Evolutionary conservation across 2,329 filamentous ascomycete genomes (phyloP).

Genomic region (Cladorrhinum sp.): DNA sequence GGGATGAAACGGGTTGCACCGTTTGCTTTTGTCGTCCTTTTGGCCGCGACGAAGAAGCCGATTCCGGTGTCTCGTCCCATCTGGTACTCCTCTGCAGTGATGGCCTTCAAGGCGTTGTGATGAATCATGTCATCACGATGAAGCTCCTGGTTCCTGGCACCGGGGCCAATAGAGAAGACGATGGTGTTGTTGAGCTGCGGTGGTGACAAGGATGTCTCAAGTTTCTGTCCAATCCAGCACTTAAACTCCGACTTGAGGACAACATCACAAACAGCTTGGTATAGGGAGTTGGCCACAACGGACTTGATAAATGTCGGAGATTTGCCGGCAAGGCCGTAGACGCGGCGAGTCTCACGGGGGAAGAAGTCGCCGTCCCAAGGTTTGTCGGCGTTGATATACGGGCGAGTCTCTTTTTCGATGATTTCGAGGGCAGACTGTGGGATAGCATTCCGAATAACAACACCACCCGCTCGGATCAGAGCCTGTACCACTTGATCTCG

Average conservation of each 20-base stretch:
- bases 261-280: conserved; percentile 18
- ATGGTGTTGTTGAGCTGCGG: conserved; percentile 32
- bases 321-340: conserved; percentile 26
- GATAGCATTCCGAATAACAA: conserved; percentile 22
- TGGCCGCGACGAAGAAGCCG: conserved; percentile 37
- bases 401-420: conserved; percentile 27
- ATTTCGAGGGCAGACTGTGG: conserved; percentile 14
- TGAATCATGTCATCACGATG: conserved; percentile 31
- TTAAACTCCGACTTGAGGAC: neutral
- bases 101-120: conserved; percentile 18
- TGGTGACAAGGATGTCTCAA: conserved; percentile 17
- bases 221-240: neutral
- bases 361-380: conserved; percentile 28
- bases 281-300: conserved; percentile 25
- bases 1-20: conserved; percentile 39
- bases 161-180: conserved; percentile 28
- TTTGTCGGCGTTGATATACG: conserved; percentile 26
- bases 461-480: neutral
- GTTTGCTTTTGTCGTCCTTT: conserved; percentile 31
- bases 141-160: conserved; percentile 22
- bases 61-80: conserved; percentile 28
- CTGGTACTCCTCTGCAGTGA: conserved; percentile 19
- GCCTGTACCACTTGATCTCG: neutral
- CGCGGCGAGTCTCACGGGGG: conserved; percentile 28
- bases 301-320: conserved; percentile 23